These are phyloP conservation scores for Myochromella boudieri DNA, from an alignment of 768 basidiomycete genomes.

Conservation along the genomic window DNA sequence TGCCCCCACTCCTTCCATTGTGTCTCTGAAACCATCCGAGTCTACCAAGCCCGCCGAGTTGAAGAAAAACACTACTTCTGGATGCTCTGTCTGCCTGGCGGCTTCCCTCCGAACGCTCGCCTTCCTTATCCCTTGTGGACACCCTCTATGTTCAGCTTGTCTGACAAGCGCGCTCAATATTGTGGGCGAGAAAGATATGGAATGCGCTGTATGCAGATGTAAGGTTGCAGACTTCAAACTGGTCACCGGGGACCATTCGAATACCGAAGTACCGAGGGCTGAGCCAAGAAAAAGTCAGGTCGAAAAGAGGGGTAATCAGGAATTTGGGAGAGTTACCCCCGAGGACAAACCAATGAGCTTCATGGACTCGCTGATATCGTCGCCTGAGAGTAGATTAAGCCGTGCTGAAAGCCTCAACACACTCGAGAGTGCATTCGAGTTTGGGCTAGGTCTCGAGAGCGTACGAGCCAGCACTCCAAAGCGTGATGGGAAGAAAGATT, in stretches of 20 bases:
- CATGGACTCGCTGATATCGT: slow-evolving; percentile 35
- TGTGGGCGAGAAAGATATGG: slow-evolving; percentile 87
- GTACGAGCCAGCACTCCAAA: slow-evolving; percentile 47
- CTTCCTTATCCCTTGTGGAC: slow-evolving; percentile 71
- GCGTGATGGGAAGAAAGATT: slow-evolving; percentile 24
- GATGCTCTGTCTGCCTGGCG: slow-evolving; percentile 67
- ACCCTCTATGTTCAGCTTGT: slow-evolving; percentile 77
- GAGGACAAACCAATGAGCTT: slow-evolving; percentile 22
- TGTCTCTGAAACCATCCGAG: slow-evolving; percentile 1
- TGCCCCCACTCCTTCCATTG: slow-evolving; percentile 14
- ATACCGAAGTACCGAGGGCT: not conserved
- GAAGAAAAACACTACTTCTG: slow-evolving; percentile 19
- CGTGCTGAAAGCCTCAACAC: slow-evolving; percentile 21
- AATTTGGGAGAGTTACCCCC: slow-evolving; percentile 15
- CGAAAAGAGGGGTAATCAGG: not conserved
- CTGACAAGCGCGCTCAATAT: slow-evolving; percentile 87
- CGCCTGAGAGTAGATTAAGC: slow-evolving; percentile 26
- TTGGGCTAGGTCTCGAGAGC: slow-evolving; percentile 33
- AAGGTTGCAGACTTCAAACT: slow-evolving; percentile 72
- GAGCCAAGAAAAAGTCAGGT: not conserved
- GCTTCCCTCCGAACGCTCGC: slow-evolving; percentile 47
- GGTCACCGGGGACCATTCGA: slow-evolving; percentile 20
- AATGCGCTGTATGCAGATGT: slow-evolving; percentile 75
- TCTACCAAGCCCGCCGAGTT: not conserved
- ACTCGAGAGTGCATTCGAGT: slow-evolving; percentile 41